These are phyloP conservation scores for Diplodia sapinea DNA, from an alignment of 2,329 filamentous ascomycete genomes.

Conservation along the genomic window DNA sequence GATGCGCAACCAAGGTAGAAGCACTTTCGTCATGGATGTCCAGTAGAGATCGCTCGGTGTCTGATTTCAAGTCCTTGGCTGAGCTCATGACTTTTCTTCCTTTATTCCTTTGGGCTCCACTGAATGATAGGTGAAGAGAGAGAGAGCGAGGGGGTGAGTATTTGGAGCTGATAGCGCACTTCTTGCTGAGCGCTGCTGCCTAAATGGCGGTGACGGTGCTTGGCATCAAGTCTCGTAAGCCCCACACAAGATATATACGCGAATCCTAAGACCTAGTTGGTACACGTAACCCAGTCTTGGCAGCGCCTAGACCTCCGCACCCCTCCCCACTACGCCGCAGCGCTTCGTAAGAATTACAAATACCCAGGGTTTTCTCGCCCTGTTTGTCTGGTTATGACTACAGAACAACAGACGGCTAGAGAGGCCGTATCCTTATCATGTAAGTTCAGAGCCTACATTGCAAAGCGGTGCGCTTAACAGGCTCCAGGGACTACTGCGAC, in stretches of 20 bases:
- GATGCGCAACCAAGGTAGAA: conserved; percentile 32
- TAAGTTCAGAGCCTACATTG: conserved; percentile 3
- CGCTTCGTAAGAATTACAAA: too few relatives aligned
- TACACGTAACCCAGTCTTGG: too few relatives aligned
- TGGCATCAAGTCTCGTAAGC: conserved; percentile 25
- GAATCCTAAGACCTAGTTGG: too few relatives aligned
- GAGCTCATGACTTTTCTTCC: conserved; percentile 4
- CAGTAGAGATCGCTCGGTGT: conserved; percentile 5
- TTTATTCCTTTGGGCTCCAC: neutral
- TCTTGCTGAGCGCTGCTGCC: conserved; percentile 6
- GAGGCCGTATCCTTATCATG: conserved; percentile 1
- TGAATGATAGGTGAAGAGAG: neutral
- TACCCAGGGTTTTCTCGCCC: too few relatives aligned
- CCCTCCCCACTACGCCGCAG: too few relatives aligned
- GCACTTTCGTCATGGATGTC: conserved; percentile 35
- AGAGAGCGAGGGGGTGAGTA: neutral
- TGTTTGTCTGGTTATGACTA: too few relatives aligned
- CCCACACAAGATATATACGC: too few relatives aligned
- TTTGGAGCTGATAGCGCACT: neutral
- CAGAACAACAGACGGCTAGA: too few relatives aligned
- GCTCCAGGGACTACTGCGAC: conserved; percentile 15
- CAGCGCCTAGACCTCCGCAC: too few relatives aligned
- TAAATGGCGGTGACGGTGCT: conserved; percentile 6
- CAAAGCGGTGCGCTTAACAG: neutral
- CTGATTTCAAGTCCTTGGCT: neutral